phyloP scores from a whole-genome alignment of 2,329 filamentous ascomycete genomes.

The Clarireedia sp. region DNA sequence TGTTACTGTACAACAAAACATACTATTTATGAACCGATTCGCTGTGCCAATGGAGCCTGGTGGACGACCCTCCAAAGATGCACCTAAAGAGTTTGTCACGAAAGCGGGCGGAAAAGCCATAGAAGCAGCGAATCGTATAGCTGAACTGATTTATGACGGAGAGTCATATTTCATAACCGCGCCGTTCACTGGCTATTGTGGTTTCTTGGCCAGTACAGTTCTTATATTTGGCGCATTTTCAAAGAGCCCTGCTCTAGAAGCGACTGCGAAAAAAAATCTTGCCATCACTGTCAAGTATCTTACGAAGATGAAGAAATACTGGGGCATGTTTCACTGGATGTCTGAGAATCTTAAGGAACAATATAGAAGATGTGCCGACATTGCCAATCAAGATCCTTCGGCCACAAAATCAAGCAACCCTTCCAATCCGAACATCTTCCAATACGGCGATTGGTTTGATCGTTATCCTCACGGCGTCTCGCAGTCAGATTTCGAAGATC shows the following conservation, averaged over 20 bases:
- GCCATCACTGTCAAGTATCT: conserved; percentile 84
- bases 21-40: conserved; percentile 83
- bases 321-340: conserved; percentile 98
- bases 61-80: conserved; percentile 56
- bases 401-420: conserved; percentile 38
- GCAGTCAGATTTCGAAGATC: conserved; percentile 74
- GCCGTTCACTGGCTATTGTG: conserved; percentile 90
- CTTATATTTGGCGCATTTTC: conserved; percentile 90
- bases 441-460: conserved; percentile 97
- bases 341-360: conserved; percentile 85
- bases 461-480: conserved; percentile 89
- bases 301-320: conserved; percentile 91
- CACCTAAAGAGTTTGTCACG: conserved; percentile 63
- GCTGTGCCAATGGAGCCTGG: conserved; percentile 58
- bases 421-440: conserved; percentile 60
- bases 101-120: conserved; percentile 70
- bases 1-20: conserved; percentile 80
- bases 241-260: conserved; percentile 67
- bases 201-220: conserved; percentile 88
- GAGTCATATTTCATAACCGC: conserved; percentile 76
- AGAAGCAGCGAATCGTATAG: conserved; percentile 79
- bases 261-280: conserved; percentile 73
- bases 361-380: conserved; percentile 78
- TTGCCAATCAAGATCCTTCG: conserved; percentile 57
- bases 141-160: conserved; percentile 71